Base-by-base conservation (phyloP, 1,139 yeast genomes). In the Debaryomyces nepalensis region DNA sequence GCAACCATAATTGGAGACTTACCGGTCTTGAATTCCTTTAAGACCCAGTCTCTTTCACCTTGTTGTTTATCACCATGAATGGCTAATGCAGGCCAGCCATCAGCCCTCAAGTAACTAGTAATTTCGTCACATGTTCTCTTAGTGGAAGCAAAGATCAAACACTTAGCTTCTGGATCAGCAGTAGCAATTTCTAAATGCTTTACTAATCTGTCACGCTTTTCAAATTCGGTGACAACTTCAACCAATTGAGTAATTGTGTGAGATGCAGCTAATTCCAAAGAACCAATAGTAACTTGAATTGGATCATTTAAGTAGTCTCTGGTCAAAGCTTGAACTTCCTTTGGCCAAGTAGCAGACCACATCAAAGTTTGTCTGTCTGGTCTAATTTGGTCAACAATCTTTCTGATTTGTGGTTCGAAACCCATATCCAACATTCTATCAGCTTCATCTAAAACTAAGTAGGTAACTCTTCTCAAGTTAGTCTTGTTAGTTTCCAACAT, bases 331-430 rank as follows among this genome's bases (percentile, higher is more conserved):
- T 91, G 95, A 51, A 93, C 98, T 69, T 89, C 96, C 79, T 90
- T 90, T 61, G 99, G 99, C 99, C 99, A 93, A 43, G 99, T 93
- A 55, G 99, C 99, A 52, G 98, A 90, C 98, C 98, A 93, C 97
- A 93, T 88, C 63, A 93, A 80, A 48, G 99, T 93, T 77, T 93
- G 99, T 74, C 97, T 87, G 67, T 90, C 97, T 49, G 97, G 97
- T 73, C 97, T 84, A 63, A 89, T 89, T 76, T 88, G 96, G 60
- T 88, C 96, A 55, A 90, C 89, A 67, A 89, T 90, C 73, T 88
- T 88, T 76, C 97, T 82, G 68, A 89, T 89, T 75, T 88, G 96
- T 52, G 96, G 96, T 74, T 89, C 97, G 67, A 89, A 89, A 63
- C 97, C 97, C 97, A 89, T 89, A 75, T 90, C 97, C 73, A 89